Base-by-base conservation (phyloP, 208 protist genomes). In the Tritrichomonas musculus region DNA sequence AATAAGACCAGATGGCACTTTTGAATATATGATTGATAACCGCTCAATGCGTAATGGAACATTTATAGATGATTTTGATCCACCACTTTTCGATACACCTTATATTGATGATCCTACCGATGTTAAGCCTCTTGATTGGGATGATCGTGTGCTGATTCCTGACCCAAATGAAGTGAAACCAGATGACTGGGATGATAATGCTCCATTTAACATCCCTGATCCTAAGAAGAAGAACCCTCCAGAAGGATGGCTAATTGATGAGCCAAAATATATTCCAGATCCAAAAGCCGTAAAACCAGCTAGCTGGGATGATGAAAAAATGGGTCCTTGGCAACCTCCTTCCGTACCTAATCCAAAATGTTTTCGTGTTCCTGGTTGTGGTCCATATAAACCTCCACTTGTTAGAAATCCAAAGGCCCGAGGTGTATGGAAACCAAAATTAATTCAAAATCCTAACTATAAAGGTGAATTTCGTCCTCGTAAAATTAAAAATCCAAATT, bases 391-490 rank as follows among this genome's bases (percentile, higher is more conserved):
- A 41, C 27, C 84, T 20, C 95, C 95, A 39, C 50, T 93, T 53
- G 93, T 95, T 30, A n/a, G 75, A 17, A 96, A 96, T 92, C 94
- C 94, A 44, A 50, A 36, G 33, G 95, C 93, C 84, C 82, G 94
- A 92, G 95, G 95, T 55, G 93, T 94, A 60, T 96, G 94, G 94
- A 60, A 27, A n/a, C 66, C 94, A 30, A 75, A 57, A n/a, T 0
- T 57, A 50, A 93, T 96, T 92, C 55, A 93, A 65, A 96, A 96
- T 93, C 95, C 95, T 8, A 94, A 65, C 0, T 96, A 95, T 93
- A 94, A 95, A 92, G 95, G 94, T 49, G 5, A 17, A 30, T 96
- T 93, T 93, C 75, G 44, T 64, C 93, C 94, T 36, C 93, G 93
- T 4, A 84, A 95, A 65, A 93, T 96, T 41, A 41, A 20, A 0